phyloP scores from a whole-genome alignment of 306 rosid genomes.

The Acmispon strigosus region DNA sequence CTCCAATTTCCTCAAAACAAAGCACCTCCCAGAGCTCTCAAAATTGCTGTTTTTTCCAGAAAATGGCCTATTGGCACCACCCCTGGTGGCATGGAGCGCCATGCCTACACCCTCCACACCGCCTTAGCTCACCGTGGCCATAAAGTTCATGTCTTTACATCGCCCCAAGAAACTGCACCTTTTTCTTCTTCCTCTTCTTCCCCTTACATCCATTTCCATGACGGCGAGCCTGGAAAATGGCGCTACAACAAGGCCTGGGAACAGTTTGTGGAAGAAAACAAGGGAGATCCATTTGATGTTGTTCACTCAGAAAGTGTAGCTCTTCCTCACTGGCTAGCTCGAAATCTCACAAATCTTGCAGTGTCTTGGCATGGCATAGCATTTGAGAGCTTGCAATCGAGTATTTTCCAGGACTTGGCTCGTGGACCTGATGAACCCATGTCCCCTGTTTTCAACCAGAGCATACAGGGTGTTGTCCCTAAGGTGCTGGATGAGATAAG shows the following conservation, averaged over 20 bases:
- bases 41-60: conserved; percentile 75
- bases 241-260: conserved; percentile 80
- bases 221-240: conserved; percentile 80
- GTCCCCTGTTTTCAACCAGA: conserved; percentile 46
- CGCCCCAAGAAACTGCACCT: conserved; percentile 18
- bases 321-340: conserved; percentile 60
- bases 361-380: conserved; percentile 92
- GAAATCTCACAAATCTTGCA: conserved; percentile 51
- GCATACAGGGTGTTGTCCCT: conserved; percentile 50
- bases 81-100: conserved; percentile 97
- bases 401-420: conserved; percentile 59
- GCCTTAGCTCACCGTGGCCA: conserved; percentile 75
- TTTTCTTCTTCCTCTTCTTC: conserved; percentile 37
- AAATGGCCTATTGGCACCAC: conserved; percentile 73
- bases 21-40: conserved; percentile 39
- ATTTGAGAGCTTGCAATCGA: conserved; percentile 65
- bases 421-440: conserved; percentile 44
- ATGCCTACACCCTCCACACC: conserved; percentile 74
- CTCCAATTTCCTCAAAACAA: conserved; percentile 32
- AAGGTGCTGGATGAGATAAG: conserved; percentile 70
- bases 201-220: conserved; percentile 68
- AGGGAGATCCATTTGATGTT: conserved; percentile 44
- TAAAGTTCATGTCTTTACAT: conserved; percentile 72
- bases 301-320: conserved; percentile 86
- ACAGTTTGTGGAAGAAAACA: conserved; percentile 49